Evolutionary conservation across 2,329 filamentous ascomycete species (phyloP).

Genomic region (Aspergillus pseudoterreus): DNA sequence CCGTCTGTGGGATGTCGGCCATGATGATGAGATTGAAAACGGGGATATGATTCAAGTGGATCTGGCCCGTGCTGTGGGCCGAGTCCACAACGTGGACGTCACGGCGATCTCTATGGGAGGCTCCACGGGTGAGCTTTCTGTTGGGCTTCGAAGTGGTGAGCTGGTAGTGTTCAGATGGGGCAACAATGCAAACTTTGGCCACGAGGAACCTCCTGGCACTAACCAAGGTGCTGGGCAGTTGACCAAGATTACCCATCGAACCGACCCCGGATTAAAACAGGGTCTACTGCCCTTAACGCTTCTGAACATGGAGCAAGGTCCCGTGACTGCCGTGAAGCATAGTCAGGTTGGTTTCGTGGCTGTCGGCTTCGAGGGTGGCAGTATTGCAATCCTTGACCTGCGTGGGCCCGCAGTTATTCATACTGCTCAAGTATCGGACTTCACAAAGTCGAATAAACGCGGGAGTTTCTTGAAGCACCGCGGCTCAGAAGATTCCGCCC

Average conservation of each 20-base stretch:
- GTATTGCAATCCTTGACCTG: slow-evolving; percentile 78
- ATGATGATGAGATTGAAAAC: slow-evolving; percentile 92
- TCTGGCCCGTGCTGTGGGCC: slow-evolving; percentile 73
- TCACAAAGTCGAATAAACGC: slow-evolving; percentile 72
- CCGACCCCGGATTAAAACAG: slow-evolving; percentile 71
- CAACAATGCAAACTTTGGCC: slow-evolving; percentile 69
- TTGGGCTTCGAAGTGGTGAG: slow-evolving; percentile 79
- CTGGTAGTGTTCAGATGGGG: slow-evolving; percentile 84
- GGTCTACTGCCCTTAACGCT: slow-evolving; percentile 76
- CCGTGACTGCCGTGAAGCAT: slow-evolving; percentile 73
- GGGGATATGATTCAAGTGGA: slow-evolving; percentile 77
- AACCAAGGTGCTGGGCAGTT: slow-evolving; percentile 65
- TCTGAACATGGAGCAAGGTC: slow-evolving; percentile 77
- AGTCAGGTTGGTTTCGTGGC: slow-evolving; percentile 94
- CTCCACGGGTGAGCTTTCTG: slow-evolving; percentile 78
- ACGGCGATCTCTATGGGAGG: slow-evolving; percentile 75
- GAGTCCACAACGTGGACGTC: slow-evolving; percentile 73
- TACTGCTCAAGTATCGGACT: slow-evolving; percentile 66
- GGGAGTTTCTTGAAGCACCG: slow-evolving; percentile 63
- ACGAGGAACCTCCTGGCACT: slow-evolving; percentile 52
- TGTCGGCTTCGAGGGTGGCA: slow-evolving; percentile 78
- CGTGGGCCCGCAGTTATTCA: slow-evolving; percentile 83
- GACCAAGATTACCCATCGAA: slow-evolving; percentile 68
- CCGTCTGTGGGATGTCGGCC: slow-evolving; percentile 88
- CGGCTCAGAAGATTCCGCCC: slow-evolving; percentile 44